Evolutionary conservation across 169 alveolate species (phyloP), one percentile per base, ranked within the genome.

Genomic region (Cryptosporidium canis): DNA sequence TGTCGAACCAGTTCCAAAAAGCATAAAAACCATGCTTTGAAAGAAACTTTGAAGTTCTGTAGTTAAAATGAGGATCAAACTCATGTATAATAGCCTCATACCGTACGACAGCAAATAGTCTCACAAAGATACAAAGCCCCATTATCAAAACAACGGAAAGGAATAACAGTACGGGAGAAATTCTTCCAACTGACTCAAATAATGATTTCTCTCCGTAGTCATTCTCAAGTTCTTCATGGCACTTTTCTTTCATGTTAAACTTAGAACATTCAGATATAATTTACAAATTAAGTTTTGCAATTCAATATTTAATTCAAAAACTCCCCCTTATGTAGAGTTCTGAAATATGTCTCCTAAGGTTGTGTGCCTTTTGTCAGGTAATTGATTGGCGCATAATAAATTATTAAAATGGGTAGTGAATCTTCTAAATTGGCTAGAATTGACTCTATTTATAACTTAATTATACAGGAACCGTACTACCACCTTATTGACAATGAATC

Each of bases 1-100:
- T 93, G 85, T 98, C 99, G 90, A 96, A 98, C 98, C 99, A 98
- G 91, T 98, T 96, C 99, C 99, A 97, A 90, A 98, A 97, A 41
- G 96, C 95, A 85, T 96, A 94, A 48, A 97, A 93, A 2, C 99
- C 99, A 44, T 97, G 96, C 55, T 95, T 93, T 16, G 95, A 94
- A 24, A 98, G 94, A 90, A 91, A 96, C 91, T 95, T 91, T n/a
- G 99, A 96, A 16, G 99, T 95, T 77, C 99, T 93, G 90, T 94
- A 98, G 90, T 98, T 98, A 92, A 98, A 98, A 97, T 98, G 98
- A 12, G 99, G 99, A 91, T 98, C 99, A 84, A 96, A 98, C 90
- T 98, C 99, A 92, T 98, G 99, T 83, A 98, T 97, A 63, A 97
- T 96, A 7, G 98, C 93, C 91, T 97, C 99, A 90, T 95, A 97